phyloP scores from a whole-genome alignment of 345 rosid genomes.

The Eucalyptus viminalis region DNA sequence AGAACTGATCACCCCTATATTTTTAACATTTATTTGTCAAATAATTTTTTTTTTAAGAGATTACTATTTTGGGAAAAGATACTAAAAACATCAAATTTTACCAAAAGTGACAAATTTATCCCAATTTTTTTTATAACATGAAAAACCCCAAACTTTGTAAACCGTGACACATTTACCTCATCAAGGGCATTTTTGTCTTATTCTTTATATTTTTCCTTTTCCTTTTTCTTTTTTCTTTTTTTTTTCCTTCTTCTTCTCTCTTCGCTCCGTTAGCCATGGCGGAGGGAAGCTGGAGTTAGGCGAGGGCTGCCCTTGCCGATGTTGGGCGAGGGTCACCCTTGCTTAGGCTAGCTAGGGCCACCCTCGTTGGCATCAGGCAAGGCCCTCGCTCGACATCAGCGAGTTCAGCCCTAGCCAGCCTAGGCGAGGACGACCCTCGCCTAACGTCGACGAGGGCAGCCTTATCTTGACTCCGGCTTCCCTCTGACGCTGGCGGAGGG shows the following conservation, averaged over 20 bases:
- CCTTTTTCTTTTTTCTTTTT: too few relatives aligned
- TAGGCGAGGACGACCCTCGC: too few relatives aligned
- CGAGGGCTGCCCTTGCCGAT: accelerated
- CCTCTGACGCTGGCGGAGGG: accelerated
- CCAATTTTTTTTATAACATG: accelerated
- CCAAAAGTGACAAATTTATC: too few relatives aligned
- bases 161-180: accelerated
- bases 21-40: neutral
- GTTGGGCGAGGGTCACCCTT: accelerated
- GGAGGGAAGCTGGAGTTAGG: accelerated
- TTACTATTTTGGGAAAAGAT: neutral
- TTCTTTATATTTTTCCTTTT: too few relatives aligned
- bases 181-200: accelerated
- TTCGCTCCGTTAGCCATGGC: accelerated
- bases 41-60: neutral
- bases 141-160: accelerated
- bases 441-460: accelerated
- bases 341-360: too few relatives aligned
- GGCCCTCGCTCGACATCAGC: accelerated
- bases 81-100: accelerated
- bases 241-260: too few relatives aligned
- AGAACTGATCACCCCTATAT: accelerated
- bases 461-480: accelerated
- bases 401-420: too few relatives aligned
- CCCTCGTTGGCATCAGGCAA: accelerated